Base-by-base conservation (phyloP, 805 yeast genomes). In the Saturnispora kantuleensis region DNA sequence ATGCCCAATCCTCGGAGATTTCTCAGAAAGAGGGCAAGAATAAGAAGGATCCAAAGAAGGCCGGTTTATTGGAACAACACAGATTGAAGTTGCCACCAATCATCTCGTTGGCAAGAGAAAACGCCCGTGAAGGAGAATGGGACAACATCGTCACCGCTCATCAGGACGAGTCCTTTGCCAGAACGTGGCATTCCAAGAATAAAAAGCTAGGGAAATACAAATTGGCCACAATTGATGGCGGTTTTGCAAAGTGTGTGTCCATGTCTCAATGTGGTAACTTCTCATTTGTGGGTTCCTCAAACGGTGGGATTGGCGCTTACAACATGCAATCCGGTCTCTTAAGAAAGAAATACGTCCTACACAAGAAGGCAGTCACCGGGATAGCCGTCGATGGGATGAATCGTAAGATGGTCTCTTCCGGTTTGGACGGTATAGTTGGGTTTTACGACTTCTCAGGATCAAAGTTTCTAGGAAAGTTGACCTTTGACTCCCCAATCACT, bases 181-280 rank as follows among this genome's bases (percentile, higher is more conserved):
- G 95, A 54, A 85, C 96, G 1, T 93, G 98, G 97, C 81, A 81
- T 56, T 77, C 87, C 7, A 76, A 75, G 50, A 75, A 73, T 48
- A 89, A 84, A 50, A 79, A 88, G 56, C 77, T 88, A 3, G 97
- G 97, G 17, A 74, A 81, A 47, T 76, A 81, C 70, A 69, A 68
- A 32, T 67, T 94, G 32, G 60, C 68, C 3, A 84, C 96, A 1
- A 74, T 76, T n/a, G 97, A 93, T 63, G 79, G 73, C 5, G 87
- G 90, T 1, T 56, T 74, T 9, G 94, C 79, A 8, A 84, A 81
- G 57, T 62, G 84, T 29, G 90, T 87, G 8, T 73, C 84, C 15
- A 76, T 90, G 17, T 84, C 97, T 0, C 84, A 79, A 46, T 93
- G 99, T 71, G 98, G 98, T 33, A 94, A 94, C 62, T 93, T 94